Evolutionary conservation across 1,139 yeast species (phyloP).

Genomic region (Petasospora rhodanensis): DNA sequence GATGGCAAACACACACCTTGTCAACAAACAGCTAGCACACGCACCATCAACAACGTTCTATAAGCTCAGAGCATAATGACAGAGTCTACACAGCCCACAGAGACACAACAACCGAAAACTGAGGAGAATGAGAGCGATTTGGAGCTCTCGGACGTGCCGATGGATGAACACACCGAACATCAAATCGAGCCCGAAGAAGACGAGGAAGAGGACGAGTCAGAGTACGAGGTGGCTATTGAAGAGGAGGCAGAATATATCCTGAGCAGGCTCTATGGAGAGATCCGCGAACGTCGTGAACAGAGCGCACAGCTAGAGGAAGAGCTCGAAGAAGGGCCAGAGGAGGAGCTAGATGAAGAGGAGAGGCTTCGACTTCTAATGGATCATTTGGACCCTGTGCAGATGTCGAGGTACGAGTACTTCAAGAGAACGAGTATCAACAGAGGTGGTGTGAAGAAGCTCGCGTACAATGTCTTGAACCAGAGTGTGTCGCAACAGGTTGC

Average conservation of each 20-base stretch:
- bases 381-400: conserved; percentile 74
- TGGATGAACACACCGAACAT: conserved; percentile 17
- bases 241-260: conserved; percentile 20
- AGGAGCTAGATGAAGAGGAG: conserved; percentile 43
- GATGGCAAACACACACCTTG: too few species aligned
- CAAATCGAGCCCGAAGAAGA: conserved; percentile 6
- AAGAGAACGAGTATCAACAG: conserved; percentile 79
- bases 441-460: conserved; percentile 74
- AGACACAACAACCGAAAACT: too few species aligned
- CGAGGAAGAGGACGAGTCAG: conserved; percentile 18
- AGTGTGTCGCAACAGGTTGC: conserved; percentile 82
- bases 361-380: conserved; percentile 63
- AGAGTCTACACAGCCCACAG: too few species aligned
- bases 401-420: conserved; percentile 83
- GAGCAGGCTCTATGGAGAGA: conserved; percentile 15
- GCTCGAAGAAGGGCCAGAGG: conserved; percentile 24
- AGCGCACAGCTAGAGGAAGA: conserved; percentile 7
- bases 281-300: conserved; percentile 3
- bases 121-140: conserved; percentile 17
- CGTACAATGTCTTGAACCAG: conserved; percentile 76
- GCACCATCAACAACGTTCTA: too few species aligned
- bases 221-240: conserved; percentile 18
- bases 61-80: too few species aligned
- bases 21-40: too few species aligned
- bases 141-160: conserved; percentile 26